phyloP scores from a whole-genome alignment of 345 rosid genomes.

The Jatropha curcas region DNA sequence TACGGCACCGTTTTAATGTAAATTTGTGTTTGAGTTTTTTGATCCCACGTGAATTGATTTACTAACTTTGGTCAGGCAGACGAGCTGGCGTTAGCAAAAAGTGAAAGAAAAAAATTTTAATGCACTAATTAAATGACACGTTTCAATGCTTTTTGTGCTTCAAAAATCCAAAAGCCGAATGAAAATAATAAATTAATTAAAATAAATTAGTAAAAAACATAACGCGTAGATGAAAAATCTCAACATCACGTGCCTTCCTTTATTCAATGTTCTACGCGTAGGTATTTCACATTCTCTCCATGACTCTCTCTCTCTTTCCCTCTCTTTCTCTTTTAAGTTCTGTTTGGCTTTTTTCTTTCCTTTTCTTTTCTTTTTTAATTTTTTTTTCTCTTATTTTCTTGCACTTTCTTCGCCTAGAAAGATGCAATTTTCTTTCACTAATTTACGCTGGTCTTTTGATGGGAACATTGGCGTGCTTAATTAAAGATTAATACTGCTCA shows the following conservation, averaged over 20 bases:
- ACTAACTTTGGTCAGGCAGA: neutral
- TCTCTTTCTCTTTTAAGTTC: too few species aligned
- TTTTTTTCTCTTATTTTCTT: slow-evolving; percentile 1
- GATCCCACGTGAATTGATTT: neutral
- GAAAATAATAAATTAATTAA: neutral
- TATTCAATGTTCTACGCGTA: slow-evolving; percentile 14
- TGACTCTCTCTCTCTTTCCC: neutral
- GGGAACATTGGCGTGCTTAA: neutral
- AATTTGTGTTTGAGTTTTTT: too few species aligned
- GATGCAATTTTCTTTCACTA: neutral
- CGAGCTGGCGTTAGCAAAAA: slow-evolving; percentile 4
- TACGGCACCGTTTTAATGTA: too few species aligned
- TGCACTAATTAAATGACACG: neutral
- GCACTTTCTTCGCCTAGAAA: slow-evolving; percentile 14
- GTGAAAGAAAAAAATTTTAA: neutral
- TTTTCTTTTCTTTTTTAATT: too few species aligned
- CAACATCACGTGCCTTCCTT: neutral
- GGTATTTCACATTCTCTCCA: slow-evolving; percentile 32
- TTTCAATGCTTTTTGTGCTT: neutral
- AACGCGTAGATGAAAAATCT: neutral
- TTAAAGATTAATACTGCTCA: neutral
- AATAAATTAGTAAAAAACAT: neutral
- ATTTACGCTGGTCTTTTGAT: neutral
- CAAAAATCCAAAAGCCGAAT: too few species aligned
- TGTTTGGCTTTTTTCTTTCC: too few species aligned